Percentiles rank a stretch among this genome's conserved stretches.
These are phyloP conservation scores for Lagenaria siceraria DNA, from an alignment of 306 rosid species.

Conservation along the genomic window DNA sequence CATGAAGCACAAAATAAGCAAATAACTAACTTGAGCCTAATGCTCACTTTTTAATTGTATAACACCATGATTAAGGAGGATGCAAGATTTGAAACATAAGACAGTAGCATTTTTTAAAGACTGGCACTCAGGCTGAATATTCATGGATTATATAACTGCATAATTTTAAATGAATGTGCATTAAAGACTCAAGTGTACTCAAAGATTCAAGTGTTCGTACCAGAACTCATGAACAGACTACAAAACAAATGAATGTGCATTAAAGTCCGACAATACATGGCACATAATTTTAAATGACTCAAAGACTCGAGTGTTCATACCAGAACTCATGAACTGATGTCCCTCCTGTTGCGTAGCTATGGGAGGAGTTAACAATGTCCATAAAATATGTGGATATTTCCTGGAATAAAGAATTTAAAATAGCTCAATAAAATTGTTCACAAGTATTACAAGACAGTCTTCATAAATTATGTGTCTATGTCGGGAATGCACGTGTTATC, in stretches of 20 bases:
- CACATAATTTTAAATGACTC: background rate
- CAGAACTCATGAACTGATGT: constrained; percentile 71
- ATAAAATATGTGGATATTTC: constrained; percentile 68
- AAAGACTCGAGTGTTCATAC: constrained; percentile 24
- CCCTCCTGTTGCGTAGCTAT: constrained; percentile 97
- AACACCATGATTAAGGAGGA: background rate
- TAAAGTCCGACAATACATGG: background rate
- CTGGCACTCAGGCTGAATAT: background rate
- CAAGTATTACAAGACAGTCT: background rate
- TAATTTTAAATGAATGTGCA: background rate
- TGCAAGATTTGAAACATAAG: background rate
- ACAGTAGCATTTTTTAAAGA: background rate
- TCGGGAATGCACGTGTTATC: background rate
- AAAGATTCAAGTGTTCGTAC: too few species aligned
- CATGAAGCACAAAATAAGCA: background rate
- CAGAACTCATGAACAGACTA: background rate
- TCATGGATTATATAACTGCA: background rate
- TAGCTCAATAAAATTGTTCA: background rate
- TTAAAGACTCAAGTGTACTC: too few species aligned
- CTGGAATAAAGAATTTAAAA: constrained; percentile 26
- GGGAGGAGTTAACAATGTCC: constrained; percentile 77
- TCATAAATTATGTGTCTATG: background rate
- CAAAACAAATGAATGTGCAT: background rate
- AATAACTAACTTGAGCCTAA: background rate
- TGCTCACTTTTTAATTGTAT: background rate